Conservation (phyloP, 345 rosid genomes). For the Mallotus nudiflorus region DNA sequence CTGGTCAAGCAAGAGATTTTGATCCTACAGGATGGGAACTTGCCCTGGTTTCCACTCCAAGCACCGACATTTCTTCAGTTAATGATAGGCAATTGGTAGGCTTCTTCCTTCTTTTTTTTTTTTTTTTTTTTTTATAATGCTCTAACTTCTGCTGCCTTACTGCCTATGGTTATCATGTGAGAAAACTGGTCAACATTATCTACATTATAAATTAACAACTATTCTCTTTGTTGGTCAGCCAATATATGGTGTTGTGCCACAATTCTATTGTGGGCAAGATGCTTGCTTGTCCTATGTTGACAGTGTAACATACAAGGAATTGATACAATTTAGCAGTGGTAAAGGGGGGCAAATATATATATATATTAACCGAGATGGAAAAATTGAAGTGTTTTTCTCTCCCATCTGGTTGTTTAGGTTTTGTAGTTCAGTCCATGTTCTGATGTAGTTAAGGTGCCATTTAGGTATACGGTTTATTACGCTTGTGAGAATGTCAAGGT, state of each 20-base stretch:
- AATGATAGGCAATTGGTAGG: slow-evolving; percentile 90
- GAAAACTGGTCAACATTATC: not conserved
- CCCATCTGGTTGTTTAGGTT: too few relatives aligned
- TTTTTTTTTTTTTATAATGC: not conserved
- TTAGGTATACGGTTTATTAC: not conserved
- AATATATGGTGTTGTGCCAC: not conserved
- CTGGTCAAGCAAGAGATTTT: slow-evolving; percentile 58
- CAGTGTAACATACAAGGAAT: not conserved
- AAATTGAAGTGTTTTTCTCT: not conserved
- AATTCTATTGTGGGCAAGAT: not conserved
- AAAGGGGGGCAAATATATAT: too few relatives aligned
- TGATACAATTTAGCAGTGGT: not conserved
- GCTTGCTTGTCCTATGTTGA: not conserved
- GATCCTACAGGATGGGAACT: slow-evolving; percentile 98
- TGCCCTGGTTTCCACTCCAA: slow-evolving; percentile 77
- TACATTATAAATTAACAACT: not conserved
- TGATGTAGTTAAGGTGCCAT: not conserved
- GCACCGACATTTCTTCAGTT: slow-evolving; percentile 67
- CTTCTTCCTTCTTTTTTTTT: too few relatives aligned
- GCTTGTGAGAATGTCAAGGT: too few relatives aligned
- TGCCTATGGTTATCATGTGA: not conserved
- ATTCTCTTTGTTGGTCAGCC: slow-evolving; percentile 4
- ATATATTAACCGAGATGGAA: too few relatives aligned
- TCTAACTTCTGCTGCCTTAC: not conserved
- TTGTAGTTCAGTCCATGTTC: not conserved